Evolutionary conservation across 73 alveolate genomes (phyloP), one percentile per base, ranked within the genome.

Genomic region (Blepharisma japonicum): DNA sequence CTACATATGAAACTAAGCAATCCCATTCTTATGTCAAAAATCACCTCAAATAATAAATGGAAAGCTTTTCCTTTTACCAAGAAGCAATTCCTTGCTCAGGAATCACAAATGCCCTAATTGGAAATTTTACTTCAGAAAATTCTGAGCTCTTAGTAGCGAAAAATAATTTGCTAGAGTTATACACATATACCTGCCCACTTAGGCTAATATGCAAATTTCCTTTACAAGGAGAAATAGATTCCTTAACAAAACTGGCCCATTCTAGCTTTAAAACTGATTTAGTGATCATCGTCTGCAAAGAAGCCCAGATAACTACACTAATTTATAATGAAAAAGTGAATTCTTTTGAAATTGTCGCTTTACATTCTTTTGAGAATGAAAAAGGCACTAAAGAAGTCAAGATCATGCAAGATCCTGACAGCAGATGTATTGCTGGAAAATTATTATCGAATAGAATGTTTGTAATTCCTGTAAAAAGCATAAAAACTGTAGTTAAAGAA

Each of bases 321-420:
- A 61, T 61, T 20, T 61, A 61, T 25, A 61, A 61, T 61, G 49
- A n/a, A 25, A 61, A 61, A 14, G 38, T 14, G 18, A 61, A 61
- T 25, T 61, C 74, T 20, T 61, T 61, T 61, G 74, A 61, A 61
- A 39, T 61, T 9, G 47, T 61, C 18, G 74, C 50, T 25, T 61
- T 61, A 5, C 74, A 61, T 25, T 61, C 74, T 20, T 61, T 61
- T 61, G 74, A 61, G 23, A 61, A 61, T 61, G 74, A 61, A 61
- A 61, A 61, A 25, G 74, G 74, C n/a, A n/a, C 5, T 2, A 61
- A 61, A 25, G 74, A 39, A 61, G 46, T 61, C 18, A 61, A 5
- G 14, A 25, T 61, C 46, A 18, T 61, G 14, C 47, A n/a, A 2
- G 74, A 61, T 25, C 74, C 74, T 20, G 74, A 61, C 14, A 61